Evolutionary conservation across 2,329 filamentous ascomycete species (phyloP).

Genomic region (Rugonectria rugulosa): DNA sequence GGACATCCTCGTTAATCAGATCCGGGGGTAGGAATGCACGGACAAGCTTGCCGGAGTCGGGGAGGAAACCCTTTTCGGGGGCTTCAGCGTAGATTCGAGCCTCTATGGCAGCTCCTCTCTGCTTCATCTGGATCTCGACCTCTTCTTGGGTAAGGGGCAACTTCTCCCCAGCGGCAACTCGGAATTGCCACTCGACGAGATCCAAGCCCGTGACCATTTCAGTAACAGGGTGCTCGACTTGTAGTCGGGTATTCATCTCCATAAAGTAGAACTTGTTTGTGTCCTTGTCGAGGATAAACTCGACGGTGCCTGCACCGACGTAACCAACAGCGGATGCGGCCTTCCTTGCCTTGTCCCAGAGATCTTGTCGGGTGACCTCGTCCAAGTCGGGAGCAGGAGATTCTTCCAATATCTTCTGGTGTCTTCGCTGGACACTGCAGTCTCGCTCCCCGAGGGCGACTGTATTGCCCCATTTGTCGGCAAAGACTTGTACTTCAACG

Average conservation of each 20-base stretch:
- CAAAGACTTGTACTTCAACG: constrained; percentile 91
- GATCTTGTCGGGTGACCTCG: constrained; percentile 63
- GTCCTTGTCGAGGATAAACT: constrained; percentile 88
- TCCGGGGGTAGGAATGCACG: constrained; percentile 77
- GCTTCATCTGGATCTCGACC: constrained; percentile 78
- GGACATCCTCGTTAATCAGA: constrained; percentile 70
- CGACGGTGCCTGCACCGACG: constrained; percentile 87
- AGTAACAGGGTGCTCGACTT: constrained; percentile 96
- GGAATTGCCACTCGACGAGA: constrained; percentile 96
- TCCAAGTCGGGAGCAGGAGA: constrained; percentile 78
- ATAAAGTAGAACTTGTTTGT: constrained; percentile 83
- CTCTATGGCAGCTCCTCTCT: constrained; percentile 88
- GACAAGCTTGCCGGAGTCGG: constrained; percentile 87
- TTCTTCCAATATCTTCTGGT: constrained; percentile 93
- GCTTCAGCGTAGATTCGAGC: constrained; percentile 97
- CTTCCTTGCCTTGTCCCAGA: constrained; percentile 72
- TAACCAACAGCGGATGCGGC: constrained; percentile 81
- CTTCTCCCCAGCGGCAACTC: constrained; percentile 68
- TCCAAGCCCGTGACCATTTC: constrained; percentile 73
- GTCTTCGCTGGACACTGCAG: constrained; percentile 84
- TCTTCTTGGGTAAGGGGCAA: constrained; percentile 64
- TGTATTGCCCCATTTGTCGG: constrained; percentile 79
- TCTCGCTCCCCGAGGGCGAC: constrained; percentile 89
- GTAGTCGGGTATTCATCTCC: constrained; percentile 86
- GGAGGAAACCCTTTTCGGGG: constrained; percentile 89